Percentiles rank a stretch among this genome's conserved stretches.
phyloP scores from a whole-genome alignment of 768 basidiomycete species.

The Lyophyllum atratum region DNA sequence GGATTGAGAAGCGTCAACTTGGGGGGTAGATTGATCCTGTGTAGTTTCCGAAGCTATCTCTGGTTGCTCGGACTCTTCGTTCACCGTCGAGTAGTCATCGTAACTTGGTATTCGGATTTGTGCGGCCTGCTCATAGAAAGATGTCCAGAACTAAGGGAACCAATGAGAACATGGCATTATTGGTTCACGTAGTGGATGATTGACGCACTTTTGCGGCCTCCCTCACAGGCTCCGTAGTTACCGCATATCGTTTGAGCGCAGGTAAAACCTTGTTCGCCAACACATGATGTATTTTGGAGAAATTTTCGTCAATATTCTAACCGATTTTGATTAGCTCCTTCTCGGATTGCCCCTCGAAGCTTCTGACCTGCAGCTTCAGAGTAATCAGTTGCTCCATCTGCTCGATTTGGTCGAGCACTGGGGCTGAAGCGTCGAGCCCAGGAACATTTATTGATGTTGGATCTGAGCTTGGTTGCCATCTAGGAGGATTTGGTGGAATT shows the following conservation, averaged over 20 bases:
- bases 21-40: constrained; percentile 19
- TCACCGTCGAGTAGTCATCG: constrained; percentile 63
- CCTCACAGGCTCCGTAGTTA: constrained; percentile 83
- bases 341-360: background rate
- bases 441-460: constrained; percentile 67
- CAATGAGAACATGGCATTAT: background rate
- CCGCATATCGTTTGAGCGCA: constrained; percentile 86
- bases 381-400: constrained; percentile 97
- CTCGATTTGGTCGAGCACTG: constrained; percentile 82
- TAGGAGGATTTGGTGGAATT: constrained; percentile 60
- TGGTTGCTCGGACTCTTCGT: constrained; percentile 48
- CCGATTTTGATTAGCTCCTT: background rate
- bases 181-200: background rate
- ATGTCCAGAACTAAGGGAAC: constrained; percentile 84
- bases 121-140: constrained; percentile 94
- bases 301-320: constrained; percentile 91
- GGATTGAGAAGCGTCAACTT: constrained; percentile 20
- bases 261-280: constrained; percentile 83
- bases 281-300: constrained; percentile 85
- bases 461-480: constrained; percentile 70
- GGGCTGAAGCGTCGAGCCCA: constrained; percentile 69
- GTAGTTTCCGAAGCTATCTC: constrained; percentile 31
- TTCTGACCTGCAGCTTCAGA: constrained; percentile 77
- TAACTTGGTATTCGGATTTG: constrained; percentile 79
- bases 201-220: constrained; percentile 84